A percentile compares a stretch with the other conserved stretches of the same genome.
Conservation (phyloP, 192 early-diverging fungal species). For the Gonapodya sp. region DNA sequence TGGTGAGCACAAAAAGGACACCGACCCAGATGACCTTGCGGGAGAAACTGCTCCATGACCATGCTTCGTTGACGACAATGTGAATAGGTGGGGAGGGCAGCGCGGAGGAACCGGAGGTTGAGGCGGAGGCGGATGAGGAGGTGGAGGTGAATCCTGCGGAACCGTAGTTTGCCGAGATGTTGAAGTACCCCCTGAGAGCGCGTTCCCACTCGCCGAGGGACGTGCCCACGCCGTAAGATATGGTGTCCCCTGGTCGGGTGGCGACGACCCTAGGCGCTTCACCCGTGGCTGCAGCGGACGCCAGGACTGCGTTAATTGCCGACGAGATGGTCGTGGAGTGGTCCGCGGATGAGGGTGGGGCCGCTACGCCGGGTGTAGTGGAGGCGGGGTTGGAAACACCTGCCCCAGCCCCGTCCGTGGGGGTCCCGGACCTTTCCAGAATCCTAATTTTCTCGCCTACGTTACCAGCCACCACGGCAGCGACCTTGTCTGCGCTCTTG, state of each 20-base stretch:
- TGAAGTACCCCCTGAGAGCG: too few species aligned
- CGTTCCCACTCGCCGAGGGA: too few species aligned
- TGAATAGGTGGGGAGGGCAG: too few species aligned
- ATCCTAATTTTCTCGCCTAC: not conserved
- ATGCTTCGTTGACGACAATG: too few species aligned
- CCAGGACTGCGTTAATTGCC: too few species aligned
- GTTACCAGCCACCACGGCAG: not conserved
- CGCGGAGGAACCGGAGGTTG: too few species aligned
- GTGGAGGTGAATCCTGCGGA: too few species aligned
- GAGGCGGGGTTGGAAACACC: not conserved
- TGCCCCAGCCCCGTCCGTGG: not conserved
- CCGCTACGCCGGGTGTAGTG: constrained; percentile 2
- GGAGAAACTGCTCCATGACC: constrained; percentile 43
- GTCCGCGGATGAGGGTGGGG: not conserved
- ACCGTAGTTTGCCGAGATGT: not conserved
- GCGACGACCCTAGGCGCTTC: too few species aligned
- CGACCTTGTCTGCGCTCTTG: not conserved
- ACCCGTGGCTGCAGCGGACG: too few species aligned
- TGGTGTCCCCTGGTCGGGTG: too few species aligned
- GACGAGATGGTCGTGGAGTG: not conserved
- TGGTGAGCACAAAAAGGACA: constrained; percentile 33
- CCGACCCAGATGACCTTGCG: constrained; percentile 29
- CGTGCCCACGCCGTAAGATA: too few species aligned
- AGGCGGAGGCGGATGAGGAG: not conserved
- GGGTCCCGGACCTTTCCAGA: not conserved